Conservation (phyloP, 306 rosid genomes). For the Elaeagnus macrophylla region DNA sequence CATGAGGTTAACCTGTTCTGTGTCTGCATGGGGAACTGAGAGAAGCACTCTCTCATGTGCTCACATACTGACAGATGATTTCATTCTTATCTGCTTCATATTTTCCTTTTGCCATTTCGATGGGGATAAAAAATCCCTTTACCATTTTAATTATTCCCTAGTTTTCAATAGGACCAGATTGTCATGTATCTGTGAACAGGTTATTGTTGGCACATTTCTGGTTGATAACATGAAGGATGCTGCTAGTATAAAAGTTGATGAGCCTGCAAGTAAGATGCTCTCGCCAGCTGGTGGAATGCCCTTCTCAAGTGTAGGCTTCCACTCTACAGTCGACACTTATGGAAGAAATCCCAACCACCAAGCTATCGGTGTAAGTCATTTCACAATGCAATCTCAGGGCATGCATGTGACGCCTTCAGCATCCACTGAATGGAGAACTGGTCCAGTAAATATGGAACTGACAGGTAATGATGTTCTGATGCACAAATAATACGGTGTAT, state of each 20-base stretch:
- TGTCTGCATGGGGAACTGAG: too few species aligned
- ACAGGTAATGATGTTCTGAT: constrained; percentile 37
- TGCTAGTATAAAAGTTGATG: constrained; percentile 51
- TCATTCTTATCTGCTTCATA: too few species aligned
- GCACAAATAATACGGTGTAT: background rate
- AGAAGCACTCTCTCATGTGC: too few species aligned
- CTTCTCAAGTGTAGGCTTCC: constrained; percentile 50
- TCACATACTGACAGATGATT: too few species aligned
- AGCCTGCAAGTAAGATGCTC: constrained; percentile 56
- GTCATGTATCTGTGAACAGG: constrained; percentile 33
- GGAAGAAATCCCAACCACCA: constrained; percentile 63
- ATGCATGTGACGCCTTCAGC: constrained; percentile 47
- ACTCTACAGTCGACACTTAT: constrained; percentile 44
- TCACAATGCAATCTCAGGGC: constrained; percentile 64
- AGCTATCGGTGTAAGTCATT: constrained; percentile 57
- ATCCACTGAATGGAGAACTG: constrained; percentile 65
- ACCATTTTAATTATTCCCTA: too few species aligned
- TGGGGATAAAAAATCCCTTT: too few species aligned
- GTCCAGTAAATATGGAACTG: constrained; percentile 47
- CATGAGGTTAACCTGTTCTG: too few species aligned
- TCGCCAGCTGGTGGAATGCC: constrained; percentile 50
- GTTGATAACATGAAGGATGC: constrained; percentile 61
- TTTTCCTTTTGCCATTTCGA: too few species aligned
- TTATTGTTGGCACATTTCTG: constrained; percentile 76
- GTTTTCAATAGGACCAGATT: background rate